phyloP scores from a whole-genome alignment of 2,329 filamentous ascomycete species.

The Colletotrichum caudatum region DNA sequence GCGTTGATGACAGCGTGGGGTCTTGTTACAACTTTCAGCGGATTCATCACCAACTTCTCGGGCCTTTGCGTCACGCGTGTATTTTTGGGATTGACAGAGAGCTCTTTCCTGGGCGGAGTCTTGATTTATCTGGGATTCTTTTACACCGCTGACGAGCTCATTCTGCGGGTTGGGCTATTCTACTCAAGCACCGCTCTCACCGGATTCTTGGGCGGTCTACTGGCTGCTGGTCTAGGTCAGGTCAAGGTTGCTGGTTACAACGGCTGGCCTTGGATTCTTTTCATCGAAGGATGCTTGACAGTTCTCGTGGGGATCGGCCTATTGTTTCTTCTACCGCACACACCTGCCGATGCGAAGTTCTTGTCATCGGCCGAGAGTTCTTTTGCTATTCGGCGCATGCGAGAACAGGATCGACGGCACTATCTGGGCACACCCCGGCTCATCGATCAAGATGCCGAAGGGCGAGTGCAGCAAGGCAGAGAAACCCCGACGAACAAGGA shows the following conservation, averaged over 20 bases:
- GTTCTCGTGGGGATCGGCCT: slow-evolving; percentile 24
- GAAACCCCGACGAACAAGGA: slow-evolving; percentile 1
- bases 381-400: slow-evolving; percentile 25
- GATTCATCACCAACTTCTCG: slow-evolving; percentile 44
- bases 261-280: slow-evolving; percentile 43
- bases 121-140: slow-evolving; percentile 47
- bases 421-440: neutral
- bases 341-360: slow-evolving; percentile 35
- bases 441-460: neutral
- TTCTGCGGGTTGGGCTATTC: slow-evolving; percentile 45
- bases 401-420: slow-evolving; percentile 28
- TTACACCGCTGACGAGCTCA: slow-evolving; percentile 45
- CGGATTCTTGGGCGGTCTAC: slow-evolving; percentile 36
- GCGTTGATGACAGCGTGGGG: slow-evolving; percentile 44
- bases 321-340: slow-evolving; percentile 29
- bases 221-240: slow-evolving; percentile 35
- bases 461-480: too few species aligned
- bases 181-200: slow-evolving; percentile 43
- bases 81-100: slow-evolving; percentile 45
- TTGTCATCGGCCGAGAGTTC: slow-evolving; percentile 12
- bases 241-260: slow-evolving; percentile 25
- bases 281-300: slow-evolving; percentile 40
- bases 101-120: slow-evolving; percentile 45
- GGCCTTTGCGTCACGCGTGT: slow-evolving; percentile 43
- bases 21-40: slow-evolving; percentile 42